Percentiles rank a stretch among this genome's conserved stretches.
Conservation (phyloP, 805 yeast genomes). For the Ogataea angusta region DNA sequence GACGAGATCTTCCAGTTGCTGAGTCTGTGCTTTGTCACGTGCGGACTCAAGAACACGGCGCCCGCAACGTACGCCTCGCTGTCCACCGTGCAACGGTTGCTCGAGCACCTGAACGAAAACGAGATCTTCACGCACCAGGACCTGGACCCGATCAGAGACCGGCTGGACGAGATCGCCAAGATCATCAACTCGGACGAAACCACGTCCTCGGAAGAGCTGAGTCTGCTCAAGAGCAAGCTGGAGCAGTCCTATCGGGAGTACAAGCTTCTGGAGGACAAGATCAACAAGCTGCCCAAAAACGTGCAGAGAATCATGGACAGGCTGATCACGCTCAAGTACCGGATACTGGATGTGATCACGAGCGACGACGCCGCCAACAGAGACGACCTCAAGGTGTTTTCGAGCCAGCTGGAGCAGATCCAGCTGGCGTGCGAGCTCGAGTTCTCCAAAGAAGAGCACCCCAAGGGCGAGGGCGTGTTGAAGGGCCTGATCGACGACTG, state of each 20-base stretch:
- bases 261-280: constrained; percentile 51
- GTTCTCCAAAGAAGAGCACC: constrained; percentile 15
- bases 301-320: constrained; percentile 52
- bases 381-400: constrained; percentile 14
- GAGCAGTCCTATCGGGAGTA: constrained; percentile 59
- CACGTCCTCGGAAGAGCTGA: constrained; percentile 38
- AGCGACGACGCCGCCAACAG: constrained; percentile 16
- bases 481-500: constrained; percentile 84
- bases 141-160: constrained; percentile 67
- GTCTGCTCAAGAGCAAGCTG: constrained; percentile 63
- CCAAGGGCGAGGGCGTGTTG: constrained; percentile 44
- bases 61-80: constrained; percentile 93
- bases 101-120: constrained; percentile 79
- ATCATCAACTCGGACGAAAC: constrained; percentile 56
- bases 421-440: constrained; percentile 24
- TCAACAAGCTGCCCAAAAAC: constrained; percentile 50
- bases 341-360: constrained; percentile 55
- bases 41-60: constrained; percentile 85
- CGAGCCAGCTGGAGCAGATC: constrained; percentile 21
- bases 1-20: constrained; percentile 90
- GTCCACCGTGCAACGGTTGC: constrained; percentile 77
- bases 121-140: constrained; percentile 84
- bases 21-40: constrained; percentile 83
- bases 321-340: constrained; percentile 59
- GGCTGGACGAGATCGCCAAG: constrained; percentile 65